Base-by-base conservation (phyloP, 2,329 filamentous ascomycete species). In the Venturia carpophila region DNA sequence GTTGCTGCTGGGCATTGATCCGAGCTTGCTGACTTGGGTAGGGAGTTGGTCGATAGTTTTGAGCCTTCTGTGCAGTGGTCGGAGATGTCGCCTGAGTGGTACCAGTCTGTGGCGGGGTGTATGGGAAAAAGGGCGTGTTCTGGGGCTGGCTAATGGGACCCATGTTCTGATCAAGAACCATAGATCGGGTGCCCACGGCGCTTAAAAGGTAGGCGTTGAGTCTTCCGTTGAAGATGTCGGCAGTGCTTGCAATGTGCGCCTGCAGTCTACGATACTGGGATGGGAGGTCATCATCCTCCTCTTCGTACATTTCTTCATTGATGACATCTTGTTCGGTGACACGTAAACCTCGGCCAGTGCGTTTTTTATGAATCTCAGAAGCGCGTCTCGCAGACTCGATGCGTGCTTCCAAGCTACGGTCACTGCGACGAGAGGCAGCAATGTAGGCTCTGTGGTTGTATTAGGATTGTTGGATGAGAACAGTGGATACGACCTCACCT, bases 291-390 rank as follows among this genome's bases (percentile, higher is more conserved):
- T 96, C 90, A 64, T 96, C 92, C 72, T 96, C 90, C 75, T 96
- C 92, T 72, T 96, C 92, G 73, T 97, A 97, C 91, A 96, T 96
- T 74, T 95, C 91, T 74, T 96, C 92, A 68, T 91, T 92, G 69
- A 89, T 80, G 15, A 96, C 92, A 76, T 94, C 92, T 71, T 94
- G 84, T 75, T 92, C 89, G 34, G 88, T 92, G 66, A 97, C 89
- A 69, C 87, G 87, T 67, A 97, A 82, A 1, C 84, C 86, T 70
- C 91, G 89, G 47, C 92, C 93, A 0, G 92, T 96, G 21, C 92
- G 86, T 74, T 87, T 84, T 78, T 92, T 91, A 81, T 96, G 92
- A 45, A 96, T 91, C 71, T 91, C 87, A n/a, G 92, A 96, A 6
- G 92, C 92, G 76, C 90, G 85, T 63, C 86, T 84, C 17, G 93